These are phyloP conservation scores for Capillidium heterosporum DNA, from an alignment of 371 early-diverging fungal genomes.

Conservation along the genomic window DNA sequence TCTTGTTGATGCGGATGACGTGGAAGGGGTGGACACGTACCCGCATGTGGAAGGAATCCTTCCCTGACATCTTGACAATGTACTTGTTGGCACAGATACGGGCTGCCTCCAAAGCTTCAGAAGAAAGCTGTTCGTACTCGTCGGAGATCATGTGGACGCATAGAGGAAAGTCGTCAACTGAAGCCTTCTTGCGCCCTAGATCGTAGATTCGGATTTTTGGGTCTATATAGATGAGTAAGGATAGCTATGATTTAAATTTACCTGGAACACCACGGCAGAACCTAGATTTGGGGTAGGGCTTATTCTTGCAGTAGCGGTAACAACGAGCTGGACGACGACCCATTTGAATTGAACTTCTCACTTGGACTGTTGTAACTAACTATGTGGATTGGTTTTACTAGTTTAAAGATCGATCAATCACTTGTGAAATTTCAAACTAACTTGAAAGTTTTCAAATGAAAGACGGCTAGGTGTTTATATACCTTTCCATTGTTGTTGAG, in stretches of 20 bases:
- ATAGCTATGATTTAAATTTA: conserved; percentile 9
- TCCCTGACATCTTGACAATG: conserved; percentile 95
- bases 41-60: conserved; percentile 99
- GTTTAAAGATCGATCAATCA: no score
- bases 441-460: no score
- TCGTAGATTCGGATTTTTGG: conserved; percentile 99
- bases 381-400: no score
- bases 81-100: conserved; percentile 99
- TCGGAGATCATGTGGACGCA: conserved; percentile 96
- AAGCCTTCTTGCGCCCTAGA: conserved; percentile 98
- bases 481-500: no score
- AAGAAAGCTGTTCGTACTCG: conserved; percentile 97
- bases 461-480: no score
- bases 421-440: no score
- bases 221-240: conserved; percentile 24
- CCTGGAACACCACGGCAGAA: conserved; percentile 99
- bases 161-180: conserved; percentile 95
- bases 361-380: no score
- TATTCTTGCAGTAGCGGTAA: conserved; percentile 99
- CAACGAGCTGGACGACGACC: conserved; percentile 99
- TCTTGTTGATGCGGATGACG: conserved; percentile 99
- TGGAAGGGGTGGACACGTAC: conserved; percentile 99
- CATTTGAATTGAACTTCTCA: no score
- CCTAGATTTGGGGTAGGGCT: conserved; percentile 99
- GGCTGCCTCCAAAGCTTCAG: conserved; percentile 99